A percentile compares a stretch with the other conserved stretches of the same genome.
phyloP scores from a whole-genome alignment of 495 filamentous ascomycete genomes.

The Tuber indicum region DNA sequence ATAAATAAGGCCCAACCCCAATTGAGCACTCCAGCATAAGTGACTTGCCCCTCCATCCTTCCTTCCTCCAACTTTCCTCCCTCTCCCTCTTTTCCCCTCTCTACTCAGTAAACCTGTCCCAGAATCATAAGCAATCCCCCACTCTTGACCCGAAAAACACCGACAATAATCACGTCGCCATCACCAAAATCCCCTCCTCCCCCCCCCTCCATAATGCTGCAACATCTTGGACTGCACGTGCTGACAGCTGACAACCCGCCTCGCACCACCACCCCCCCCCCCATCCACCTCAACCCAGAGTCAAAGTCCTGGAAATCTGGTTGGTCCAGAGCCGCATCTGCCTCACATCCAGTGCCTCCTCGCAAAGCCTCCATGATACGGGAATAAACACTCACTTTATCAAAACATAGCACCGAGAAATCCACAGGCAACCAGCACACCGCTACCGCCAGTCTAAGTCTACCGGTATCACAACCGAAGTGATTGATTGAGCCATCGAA shows the following conservation, averaged over 20 bases:
- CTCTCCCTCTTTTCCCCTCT: neutral
- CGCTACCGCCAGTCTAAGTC: too few species aligned
- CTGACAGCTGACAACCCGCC: neutral
- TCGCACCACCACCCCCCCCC: neutral
- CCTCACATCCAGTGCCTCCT: neutral
- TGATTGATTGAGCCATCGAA: neutral
- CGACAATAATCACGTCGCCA: neutral
- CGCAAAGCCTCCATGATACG: too few species aligned
- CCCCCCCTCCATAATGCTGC: neutral
- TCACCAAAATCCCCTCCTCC: neutral
- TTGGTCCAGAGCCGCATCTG: neutral
- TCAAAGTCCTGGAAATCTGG: neutral
- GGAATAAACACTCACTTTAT: neutral
- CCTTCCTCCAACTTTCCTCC: too few species aligned
- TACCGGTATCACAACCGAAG: neutral
- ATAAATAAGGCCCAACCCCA: neutral
- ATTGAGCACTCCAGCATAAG: neutral
- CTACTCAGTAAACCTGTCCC: neutral
- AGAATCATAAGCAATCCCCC: neutral
- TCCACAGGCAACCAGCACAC: neutral
- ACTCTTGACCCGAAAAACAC: neutral
- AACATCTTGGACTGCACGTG: neutral
- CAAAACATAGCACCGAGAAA: neutral
- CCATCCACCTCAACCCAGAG: neutral
- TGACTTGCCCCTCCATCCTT: too few species aligned